phyloP scores from a whole-genome alignment of 768 basidiomycete species.

The Pleurotus platypus region DNA sequence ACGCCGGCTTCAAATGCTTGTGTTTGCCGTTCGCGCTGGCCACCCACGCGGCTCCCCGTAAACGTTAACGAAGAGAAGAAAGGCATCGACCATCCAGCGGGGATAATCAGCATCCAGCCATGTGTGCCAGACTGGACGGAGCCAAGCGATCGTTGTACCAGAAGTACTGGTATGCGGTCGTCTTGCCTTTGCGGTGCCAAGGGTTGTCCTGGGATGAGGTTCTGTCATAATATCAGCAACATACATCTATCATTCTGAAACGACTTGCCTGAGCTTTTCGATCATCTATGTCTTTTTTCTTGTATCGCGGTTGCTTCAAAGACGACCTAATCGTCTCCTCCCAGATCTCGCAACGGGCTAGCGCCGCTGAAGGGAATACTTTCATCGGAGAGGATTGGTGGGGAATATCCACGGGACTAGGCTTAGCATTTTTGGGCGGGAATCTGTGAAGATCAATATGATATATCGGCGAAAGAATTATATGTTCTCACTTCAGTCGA shows the following conservation, averaged over 20 bases:
- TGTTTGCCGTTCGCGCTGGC: conserved; percentile 77
- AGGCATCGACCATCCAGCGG: conserved; percentile 88
- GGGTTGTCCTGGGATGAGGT: conserved; percentile 71
- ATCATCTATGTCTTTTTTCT: conserved; percentile 85
- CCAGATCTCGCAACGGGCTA: conserved; percentile 77
- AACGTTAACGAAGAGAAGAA: conserved; percentile 80
- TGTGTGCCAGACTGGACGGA: conserved; percentile 43
- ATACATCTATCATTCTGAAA: neutral
- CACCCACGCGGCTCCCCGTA: conserved; percentile 82
- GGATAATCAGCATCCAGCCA: conserved; percentile 87
- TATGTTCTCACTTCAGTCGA: conserved; percentile 62
- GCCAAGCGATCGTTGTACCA: conserved; percentile 77
- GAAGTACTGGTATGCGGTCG: conserved; percentile 76
- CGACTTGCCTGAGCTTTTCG: conserved; percentile 64
- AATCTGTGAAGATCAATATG: conserved; percentile 47
- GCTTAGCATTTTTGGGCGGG: conserved; percentile 74
- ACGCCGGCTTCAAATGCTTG: conserved; percentile 81
- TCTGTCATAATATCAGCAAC: conserved; percentile 34
- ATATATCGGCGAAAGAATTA: neutral
- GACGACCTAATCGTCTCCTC: conserved; percentile 47
- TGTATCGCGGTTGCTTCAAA: conserved; percentile 62
- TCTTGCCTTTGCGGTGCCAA: conserved; percentile 71
- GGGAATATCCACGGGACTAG: conserved; percentile 21
- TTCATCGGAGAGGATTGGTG: conserved; percentile 24
- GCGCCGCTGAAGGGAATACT: conserved; percentile 48